Percentiles rank a stretch among this genome's conserved stretches.
These are phyloP conservation scores for Penicillium odoratum DNA, from an alignment of 495 filamentous ascomycete genomes.

Conservation along the genomic window DNA sequence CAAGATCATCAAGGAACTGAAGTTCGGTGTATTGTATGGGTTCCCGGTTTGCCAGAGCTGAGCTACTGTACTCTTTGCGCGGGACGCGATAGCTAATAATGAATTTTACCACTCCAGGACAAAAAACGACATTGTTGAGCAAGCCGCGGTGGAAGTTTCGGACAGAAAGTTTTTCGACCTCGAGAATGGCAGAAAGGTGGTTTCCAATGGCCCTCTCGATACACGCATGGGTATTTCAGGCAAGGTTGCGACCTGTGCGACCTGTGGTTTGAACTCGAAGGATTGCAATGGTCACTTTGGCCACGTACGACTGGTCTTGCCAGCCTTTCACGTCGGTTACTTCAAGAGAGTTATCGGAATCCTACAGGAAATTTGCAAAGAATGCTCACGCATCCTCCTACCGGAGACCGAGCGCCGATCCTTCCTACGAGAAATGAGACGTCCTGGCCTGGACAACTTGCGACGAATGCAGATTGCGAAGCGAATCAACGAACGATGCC, in stretches of 20 bases:
- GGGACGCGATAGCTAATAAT: constrained; percentile 24
- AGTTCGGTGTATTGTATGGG: constrained; percentile 86
- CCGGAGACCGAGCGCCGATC: constrained; percentile 69
- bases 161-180: constrained; percentile 89
- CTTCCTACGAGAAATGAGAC: constrained; percentile 74
- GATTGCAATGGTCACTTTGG: constrained; percentile 95
- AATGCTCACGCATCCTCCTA: constrained; percentile 67
- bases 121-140: constrained; percentile 88
- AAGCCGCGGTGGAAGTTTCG: constrained; percentile 88
- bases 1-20: constrained; percentile 87
- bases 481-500: constrained; percentile 81
- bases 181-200: constrained; percentile 66
- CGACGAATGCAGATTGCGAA: constrained; percentile 76
- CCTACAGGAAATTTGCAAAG: constrained; percentile 91
- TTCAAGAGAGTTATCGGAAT: constrained; percentile 86
- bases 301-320: constrained; percentile 83
- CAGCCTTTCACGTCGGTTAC: constrained; percentile 93
- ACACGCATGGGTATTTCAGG: constrained; percentile 83
- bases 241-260: constrained; percentile 71
- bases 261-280: constrained; percentile 73
- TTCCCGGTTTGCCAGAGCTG: constrained; percentile 7
- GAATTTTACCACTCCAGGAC: constrained; percentile 53
- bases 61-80: constrained; percentile 12
- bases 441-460: constrained; percentile 83
- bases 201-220: constrained; percentile 82